Percentiles rank a stretch among this genome's conserved stretches.
phyloP scores from a whole-genome alignment of 1,284 basidiomycete species.

The Paramarasmius palmivorus region DNA sequence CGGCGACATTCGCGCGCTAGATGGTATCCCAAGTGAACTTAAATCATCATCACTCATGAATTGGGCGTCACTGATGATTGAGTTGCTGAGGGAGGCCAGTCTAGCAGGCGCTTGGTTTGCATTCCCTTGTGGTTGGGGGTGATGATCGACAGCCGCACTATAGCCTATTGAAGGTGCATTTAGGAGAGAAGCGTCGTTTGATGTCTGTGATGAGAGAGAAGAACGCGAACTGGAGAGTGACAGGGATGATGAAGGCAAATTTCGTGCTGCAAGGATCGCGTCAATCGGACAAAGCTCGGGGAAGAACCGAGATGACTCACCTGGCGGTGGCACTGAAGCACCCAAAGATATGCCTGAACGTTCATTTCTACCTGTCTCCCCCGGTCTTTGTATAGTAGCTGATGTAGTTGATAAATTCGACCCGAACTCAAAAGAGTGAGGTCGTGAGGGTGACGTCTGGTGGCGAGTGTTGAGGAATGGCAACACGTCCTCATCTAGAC shows the following conservation, averaged over 20 bases:
- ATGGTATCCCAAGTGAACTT: background rate
- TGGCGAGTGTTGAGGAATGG: constrained; percentile 21
- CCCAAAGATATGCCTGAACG: no score
- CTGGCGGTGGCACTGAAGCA: no score
- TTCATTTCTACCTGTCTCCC: background rate
- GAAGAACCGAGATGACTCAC: no score
- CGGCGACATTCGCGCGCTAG: background rate
- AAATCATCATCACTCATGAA: background rate
- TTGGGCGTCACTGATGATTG: background rate
- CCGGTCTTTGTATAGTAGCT: background rate
- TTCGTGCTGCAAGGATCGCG: no score
- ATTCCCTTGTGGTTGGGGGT: no score
- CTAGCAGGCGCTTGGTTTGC: background rate
- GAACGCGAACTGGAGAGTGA: no score
- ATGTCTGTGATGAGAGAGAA: no score
- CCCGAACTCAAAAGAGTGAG: constrained; percentile 12
- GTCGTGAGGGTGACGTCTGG: constrained; percentile 18
- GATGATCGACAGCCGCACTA: background rate
- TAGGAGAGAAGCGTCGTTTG: no score
- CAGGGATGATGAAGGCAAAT: no score
- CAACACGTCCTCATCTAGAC: constrained; percentile 4
- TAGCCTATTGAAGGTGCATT: no score
- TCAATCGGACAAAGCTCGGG: no score
- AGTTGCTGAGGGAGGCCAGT: background rate
- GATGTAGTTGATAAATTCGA: background rate